Evolutionary conservation across 225 moss, liverwort and hornwort genomes (phyloP), one percentile per base, ranked within the genome.

Genomic region (Polytrichum commune): DNA sequence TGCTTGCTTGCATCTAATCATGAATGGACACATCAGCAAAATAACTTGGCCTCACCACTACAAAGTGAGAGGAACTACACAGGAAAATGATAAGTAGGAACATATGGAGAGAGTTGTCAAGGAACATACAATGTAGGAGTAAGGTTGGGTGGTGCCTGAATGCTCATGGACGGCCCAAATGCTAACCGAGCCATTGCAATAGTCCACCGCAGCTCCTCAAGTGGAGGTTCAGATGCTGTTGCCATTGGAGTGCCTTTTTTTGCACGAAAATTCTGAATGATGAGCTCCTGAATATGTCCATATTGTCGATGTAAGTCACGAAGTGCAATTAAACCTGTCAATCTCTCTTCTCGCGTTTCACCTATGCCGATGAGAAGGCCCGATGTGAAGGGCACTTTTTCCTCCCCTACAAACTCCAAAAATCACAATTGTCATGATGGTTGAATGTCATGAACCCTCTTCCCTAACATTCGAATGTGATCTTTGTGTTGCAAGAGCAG

Each of bases 101-200:
- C 27, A 67, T 33, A 53, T 62, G 8, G 54, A 28, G 38, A 5
- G 25, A 63, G 69, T 69, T 46, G 46, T 62, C 67, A 78, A 80
- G 46, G 74, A 79, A 30, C 28, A 55, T 84, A 95, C 95, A 63
- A 75, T 58, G 74, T 75, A 60, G 92, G 93, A 85, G 95, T 91
- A 77, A 95, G 89, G 76, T 95, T 95, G 5, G 95, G 95, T 72
- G 95, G 95, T 63, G 95, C 91, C 83, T 95, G 95, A 71, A 95
- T 91, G 55, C 84, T 95, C 95, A 95, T 95, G 7, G 86, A 82
- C 62, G 92, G 56, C 32, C 95, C 95, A 74, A 95, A 93, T 30
- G 76, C 76, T 85, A 95, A 86, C 32, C 95, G 91, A 76, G 89
- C 88, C 92, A 95, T 93, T 57, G 92, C 89, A 54, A 95, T 88